These are phyloP conservation scores for Colletotrichum salicis DNA, from an alignment of 2,329 filamentous ascomycete species.

Conservation along the genomic window DNA sequence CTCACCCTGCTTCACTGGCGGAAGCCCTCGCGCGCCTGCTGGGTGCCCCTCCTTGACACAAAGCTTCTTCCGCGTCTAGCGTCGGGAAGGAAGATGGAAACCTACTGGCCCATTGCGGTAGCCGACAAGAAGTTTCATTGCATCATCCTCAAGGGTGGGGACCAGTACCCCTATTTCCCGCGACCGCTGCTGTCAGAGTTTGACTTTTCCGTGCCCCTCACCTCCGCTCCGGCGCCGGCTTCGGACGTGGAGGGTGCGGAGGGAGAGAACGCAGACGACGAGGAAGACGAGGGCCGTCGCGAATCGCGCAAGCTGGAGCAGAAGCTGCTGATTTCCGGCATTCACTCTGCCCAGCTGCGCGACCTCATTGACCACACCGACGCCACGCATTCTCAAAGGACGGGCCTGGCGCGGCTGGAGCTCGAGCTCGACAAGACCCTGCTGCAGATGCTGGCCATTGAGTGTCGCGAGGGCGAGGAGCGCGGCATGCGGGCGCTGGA, in stretches of 20 bases:
- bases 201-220: conserved; percentile 86
- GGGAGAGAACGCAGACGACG: conserved; percentile 46
- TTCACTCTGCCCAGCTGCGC: conserved; percentile 78
- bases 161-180: conserved; percentile 93
- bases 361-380: conserved; percentile 79
- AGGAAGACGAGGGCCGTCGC: conserved; percentile 43
- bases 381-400: conserved; percentile 71
- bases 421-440: conserved; percentile 90
- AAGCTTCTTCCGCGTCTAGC: conserved; percentile 83
- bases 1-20: conserved; percentile 93
- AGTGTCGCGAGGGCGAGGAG: conserved; percentile 94
- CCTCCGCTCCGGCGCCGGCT: conserved; percentile 53
- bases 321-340: conserved; percentile 77
- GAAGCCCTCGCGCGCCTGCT: conserved; percentile 82
- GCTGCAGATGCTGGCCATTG: conserved; percentile 86
- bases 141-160: conserved; percentile 96
- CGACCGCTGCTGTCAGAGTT: conserved; percentile 92
- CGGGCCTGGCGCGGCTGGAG: conserved; percentile 76
- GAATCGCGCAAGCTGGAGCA: conserved; percentile 80
- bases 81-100: conserved; percentile 85
- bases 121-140: conserved; percentile 94
- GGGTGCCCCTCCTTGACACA: conserved; percentile 94
- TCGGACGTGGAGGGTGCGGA: conserved; percentile 50
- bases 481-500: conserved; percentile 94
- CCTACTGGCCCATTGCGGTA: conserved; percentile 95